A percentile compares a stretch with the other conserved stretches of the same genome.
Conservation (phyloP, 2,329 filamentous ascomycete species). For the Sporothrix phasma region DNA sequence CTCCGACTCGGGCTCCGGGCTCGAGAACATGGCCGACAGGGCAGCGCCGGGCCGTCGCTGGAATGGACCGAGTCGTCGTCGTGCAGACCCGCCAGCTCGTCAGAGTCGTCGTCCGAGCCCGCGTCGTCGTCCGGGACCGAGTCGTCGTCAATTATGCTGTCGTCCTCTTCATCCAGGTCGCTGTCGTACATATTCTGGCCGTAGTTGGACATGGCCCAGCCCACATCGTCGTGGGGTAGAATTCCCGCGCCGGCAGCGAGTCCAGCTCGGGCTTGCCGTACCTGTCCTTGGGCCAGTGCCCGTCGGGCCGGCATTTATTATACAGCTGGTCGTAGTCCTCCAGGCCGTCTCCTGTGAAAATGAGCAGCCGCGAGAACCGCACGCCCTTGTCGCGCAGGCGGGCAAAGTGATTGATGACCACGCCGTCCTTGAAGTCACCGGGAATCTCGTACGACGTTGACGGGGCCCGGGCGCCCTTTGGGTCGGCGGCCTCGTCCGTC, state of each 20-base stretch:
- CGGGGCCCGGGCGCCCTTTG: background rate
- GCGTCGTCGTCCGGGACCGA: background rate
- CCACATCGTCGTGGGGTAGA: no score
- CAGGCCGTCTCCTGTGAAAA: background rate
- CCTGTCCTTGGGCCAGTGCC: conserved; percentile 12
- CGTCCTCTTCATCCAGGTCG: conserved; percentile 15
- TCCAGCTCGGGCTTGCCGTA: conserved; percentile 12
- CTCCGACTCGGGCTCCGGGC: conserved; percentile 6
- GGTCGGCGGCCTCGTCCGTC: background rate
- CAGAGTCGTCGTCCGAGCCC: background rate
- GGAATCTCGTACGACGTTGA: background rate
- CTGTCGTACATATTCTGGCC: conserved; percentile 7
- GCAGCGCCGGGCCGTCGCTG: background rate
- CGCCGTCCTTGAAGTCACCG: conserved; percentile 18
- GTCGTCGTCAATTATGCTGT: conserved; percentile 10
- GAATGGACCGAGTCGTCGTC: background rate
- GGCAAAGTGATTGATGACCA: conserved; percentile 15
- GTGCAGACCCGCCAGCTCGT: background rate
- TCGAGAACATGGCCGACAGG: conserved; percentile 14
- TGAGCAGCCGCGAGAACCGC: conserved; percentile 15
- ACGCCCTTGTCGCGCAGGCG: conserved; percentile 10
- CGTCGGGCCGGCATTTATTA: background rate
- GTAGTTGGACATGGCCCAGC: no score
- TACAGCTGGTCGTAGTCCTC: conserved; percentile 6
- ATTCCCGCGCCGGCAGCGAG: background rate